These are phyloP conservation scores for Rhizopus microsporus DNA, from an alignment of 371 early-diverging fungal species.

Conservation along the genomic window DNA sequence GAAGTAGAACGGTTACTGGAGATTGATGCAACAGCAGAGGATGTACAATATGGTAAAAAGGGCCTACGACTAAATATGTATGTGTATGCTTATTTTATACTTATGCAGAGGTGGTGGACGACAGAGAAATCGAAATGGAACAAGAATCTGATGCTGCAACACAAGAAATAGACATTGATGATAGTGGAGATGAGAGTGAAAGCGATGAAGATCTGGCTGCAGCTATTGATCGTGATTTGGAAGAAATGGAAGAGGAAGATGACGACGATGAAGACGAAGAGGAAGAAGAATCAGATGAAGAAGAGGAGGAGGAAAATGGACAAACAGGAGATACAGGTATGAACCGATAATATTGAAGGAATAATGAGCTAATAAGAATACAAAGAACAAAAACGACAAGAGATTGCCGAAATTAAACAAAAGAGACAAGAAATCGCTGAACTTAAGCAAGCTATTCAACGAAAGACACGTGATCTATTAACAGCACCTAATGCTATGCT, in stretches of 20 bases:
- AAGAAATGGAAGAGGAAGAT: constrained; percentile 50
- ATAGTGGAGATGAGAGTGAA: constrained; percentile 50
- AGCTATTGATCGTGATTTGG: constrained; percentile 50
- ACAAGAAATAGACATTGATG: constrained; percentile 52
- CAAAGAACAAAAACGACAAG: no score
- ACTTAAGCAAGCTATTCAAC: constrained; percentile 48
- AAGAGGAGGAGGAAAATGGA: constrained; percentile 47
- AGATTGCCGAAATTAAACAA: constrained; percentile 32
- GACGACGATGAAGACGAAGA: constrained; percentile 48
- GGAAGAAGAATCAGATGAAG: constrained; percentile 38
- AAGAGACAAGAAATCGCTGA: constrained; percentile 56
- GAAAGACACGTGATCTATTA: constrained; percentile 40
- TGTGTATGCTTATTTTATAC: background rate
- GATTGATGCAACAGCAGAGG: constrained; percentile 81
- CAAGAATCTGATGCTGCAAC: constrained; percentile 47
- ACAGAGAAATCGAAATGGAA: constrained; percentile 46
- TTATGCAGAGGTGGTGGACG: constrained; percentile 45
- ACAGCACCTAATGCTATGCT: constrained; percentile 54
- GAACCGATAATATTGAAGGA: no score
- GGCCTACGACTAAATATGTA: background rate
- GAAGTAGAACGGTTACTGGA: constrained; percentile 86
- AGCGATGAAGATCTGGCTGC: constrained; percentile 48
- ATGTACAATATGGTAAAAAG: constrained; percentile 64
- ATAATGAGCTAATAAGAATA: background rate
- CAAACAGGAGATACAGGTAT: constrained; percentile 46